A percentile compares a stretch with the other conserved stretches of the same genome.
Evolutionary conservation across 2,329 filamentous ascomycete genomes (phyloP).

Genomic region (Fusarium pseudograminearum): DNA sequence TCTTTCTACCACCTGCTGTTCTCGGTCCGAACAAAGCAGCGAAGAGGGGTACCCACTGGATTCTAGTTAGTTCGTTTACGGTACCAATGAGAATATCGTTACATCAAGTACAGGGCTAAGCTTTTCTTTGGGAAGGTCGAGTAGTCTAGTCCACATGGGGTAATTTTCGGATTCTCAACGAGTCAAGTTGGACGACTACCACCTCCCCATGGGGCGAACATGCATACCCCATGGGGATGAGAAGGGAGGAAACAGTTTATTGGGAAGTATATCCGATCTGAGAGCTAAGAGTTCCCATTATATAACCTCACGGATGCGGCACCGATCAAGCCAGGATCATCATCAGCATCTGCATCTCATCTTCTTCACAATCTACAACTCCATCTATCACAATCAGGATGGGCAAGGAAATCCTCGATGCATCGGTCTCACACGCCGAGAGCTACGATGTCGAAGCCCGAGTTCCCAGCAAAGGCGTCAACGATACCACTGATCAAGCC

Average conservation of each 20-base stretch:
- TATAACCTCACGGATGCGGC: slow-evolving; percentile 25
- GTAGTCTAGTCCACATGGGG: slow-evolving; percentile 29
- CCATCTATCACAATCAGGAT: neutral
- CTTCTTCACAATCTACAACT: neutral
- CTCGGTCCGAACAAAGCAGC: slow-evolving; percentile 25
- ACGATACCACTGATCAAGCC: slow-evolving; percentile 27
- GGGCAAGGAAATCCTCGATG: slow-evolving; percentile 15
- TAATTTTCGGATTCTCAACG: slow-evolving; percentile 32
- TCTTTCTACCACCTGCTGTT: neutral
- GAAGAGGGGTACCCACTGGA: slow-evolving; percentile 17
- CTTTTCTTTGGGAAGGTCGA: neutral
- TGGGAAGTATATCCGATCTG: slow-evolving; percentile 5
- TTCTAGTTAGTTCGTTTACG: neutral
- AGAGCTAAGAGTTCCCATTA: slow-evolving; percentile 13
- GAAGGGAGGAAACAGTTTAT: slow-evolving; percentile 6
- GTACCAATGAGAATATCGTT: neutral
- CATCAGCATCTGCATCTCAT: neutral
- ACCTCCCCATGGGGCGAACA: slow-evolving; percentile 5
- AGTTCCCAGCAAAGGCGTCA: neutral
- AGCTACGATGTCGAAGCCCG: slow-evolving; percentile 21
- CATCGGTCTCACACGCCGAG: slow-evolving; percentile 25
- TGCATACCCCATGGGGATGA: slow-evolving; percentile 5
- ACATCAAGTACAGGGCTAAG: slow-evolving; percentile 5
- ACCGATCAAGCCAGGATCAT: slow-evolving; percentile 8
- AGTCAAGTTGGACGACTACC: neutral